Evolutionary conservation across 2,329 filamentous ascomycete species (phyloP), one percentile per base, ranked within the genome.

Genomic region (Stenocarpella maydis): DNA sequence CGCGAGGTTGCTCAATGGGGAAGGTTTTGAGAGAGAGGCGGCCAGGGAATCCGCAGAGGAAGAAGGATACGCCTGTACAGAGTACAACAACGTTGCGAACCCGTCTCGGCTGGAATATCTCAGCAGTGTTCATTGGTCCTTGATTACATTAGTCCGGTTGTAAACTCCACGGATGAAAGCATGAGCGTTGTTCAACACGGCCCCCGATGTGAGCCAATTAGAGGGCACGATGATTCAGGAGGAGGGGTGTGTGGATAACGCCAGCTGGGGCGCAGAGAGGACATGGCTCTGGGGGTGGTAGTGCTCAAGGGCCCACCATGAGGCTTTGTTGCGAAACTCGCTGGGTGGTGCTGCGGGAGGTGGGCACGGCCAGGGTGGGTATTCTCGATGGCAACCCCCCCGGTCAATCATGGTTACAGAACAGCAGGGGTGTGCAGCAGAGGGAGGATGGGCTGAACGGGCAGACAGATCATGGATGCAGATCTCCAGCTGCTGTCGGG

Each of bases 91-190:
- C 71, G 76, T 78, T 76, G 76, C 75, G 79, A 75, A 77, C 72
- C 77, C 77, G 80, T 80, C 79, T 81, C 80, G 80, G 78, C 79
- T 81, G 78, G 79, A 77, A 79, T 76, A 77, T 77, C 74, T 76
- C 74, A 72, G 76, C 74, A 74, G 71, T 73, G 75, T 74, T 78
- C 75, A 84, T 83, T 82, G 82, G 82, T 77, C 78, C 77, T 80
- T 78, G 75, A 77, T 78, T 77, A 83, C 80, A 79, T 81, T 80
- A 81, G 80, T 78, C 79, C 77, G 80, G 80, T n/a, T 76, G 77
- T 80, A 76, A 77, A 81, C 78, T 80, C 79, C 77, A 80, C 82
- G 83, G 82, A 82, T 81, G 80, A 83, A 82, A 81, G 83, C 83
- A 85, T 85, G 82, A 82, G 82, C 80, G 83, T 83, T 82, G 82